Percentiles rank a stretch among this genome's conserved stretches.
Evolutionary conservation across 495 filamentous ascomycete species (phyloP).

Genomic region (Lepraria neglecta): DNA sequence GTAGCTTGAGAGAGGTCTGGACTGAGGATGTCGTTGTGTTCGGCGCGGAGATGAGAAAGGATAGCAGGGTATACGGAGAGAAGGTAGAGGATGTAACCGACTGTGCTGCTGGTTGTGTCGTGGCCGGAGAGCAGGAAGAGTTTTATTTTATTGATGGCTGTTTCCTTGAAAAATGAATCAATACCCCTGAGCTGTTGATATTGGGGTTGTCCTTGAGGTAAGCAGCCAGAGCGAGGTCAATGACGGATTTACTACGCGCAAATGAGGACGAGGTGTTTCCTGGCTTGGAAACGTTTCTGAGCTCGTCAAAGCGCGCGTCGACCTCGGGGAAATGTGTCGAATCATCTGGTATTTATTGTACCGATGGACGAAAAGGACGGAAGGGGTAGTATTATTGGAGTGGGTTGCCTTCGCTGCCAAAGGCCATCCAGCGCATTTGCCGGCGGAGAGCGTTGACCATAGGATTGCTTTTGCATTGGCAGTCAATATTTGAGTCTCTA

Average conservation of each 20-base stretch:
- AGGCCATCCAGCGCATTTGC: conserved; percentile 31
- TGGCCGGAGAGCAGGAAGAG: conserved; percentile 35
- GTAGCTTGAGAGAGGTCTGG: background rate
- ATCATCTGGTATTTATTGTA: conserved; percentile 31
- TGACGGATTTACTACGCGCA: conserved; percentile 25
- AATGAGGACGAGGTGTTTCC: background rate
- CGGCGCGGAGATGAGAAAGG: conserved; percentile 20
- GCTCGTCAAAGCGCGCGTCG: conserved; percentile 27
- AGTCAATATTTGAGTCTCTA: conserved; percentile 16
- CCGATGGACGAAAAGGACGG: conserved; percentile 28
- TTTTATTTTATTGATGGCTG: conserved; percentile 29
- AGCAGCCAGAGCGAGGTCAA: conserved; percentile 36
- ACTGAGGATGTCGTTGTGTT: background rate
- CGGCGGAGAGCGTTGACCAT: conserved; percentile 27
- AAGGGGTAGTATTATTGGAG: conserved; percentile 25
- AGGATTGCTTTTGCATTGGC: conserved; percentile 24
- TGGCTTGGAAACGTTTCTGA: background rate
- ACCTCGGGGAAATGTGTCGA: conserved; percentile 27
- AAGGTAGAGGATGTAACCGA: conserved; percentile 39
- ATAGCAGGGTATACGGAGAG: conserved; percentile 41
- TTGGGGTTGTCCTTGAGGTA: conserved; percentile 29
- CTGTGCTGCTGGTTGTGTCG: conserved; percentile 36
- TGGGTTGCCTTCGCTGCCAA: conserved; percentile 30
- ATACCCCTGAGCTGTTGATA: conserved; percentile 29
- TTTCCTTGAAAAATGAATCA: conserved; percentile 16